Evolutionary conservation across 306 rosid species (phyloP), one percentile per base, ranked within the genome.

Genomic region (Fagus crenata): DNA sequence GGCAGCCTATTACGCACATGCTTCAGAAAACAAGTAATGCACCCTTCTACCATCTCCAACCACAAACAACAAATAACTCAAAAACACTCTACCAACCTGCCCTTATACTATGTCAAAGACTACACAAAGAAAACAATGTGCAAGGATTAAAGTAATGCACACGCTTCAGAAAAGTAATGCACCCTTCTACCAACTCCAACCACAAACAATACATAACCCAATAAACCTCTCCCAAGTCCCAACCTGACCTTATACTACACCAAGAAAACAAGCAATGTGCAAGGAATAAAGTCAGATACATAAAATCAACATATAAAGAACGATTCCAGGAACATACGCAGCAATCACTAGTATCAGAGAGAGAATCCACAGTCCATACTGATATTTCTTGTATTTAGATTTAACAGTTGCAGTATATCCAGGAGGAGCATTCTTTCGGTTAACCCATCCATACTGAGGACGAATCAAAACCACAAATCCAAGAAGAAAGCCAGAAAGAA

Each of bases 401-500:
- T 77, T 84, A 75, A 86, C 87, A n/a, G 80, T 11, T 33, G 79
- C 76, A 68, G 37, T 54, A 46, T 5, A 3, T 55, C 83, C 84
- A 49, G 76, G 49, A 17, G 28, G 68, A 75, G 86, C 63, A 71
- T 78, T 51, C 61, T 69, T 80, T 72, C 80, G 90, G 86, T 81
- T 85, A 78, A 84, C 72, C 92, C 93, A 93, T 75, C 87, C 76
- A 78, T 81, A 93, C 75, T 93, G 97, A 54, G 97, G 98, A 11
- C 97, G 90, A 75, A 91, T 84, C 80, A 93, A 71, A 72, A 88
- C 74, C 77, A 93, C 78, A 65, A 91, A 91, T 18, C 97, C 98
- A 79, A 93, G 93, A 81, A 93, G 90, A 88, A 93, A 91, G 64
- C 97, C 98, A 60, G 97, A 83, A 70, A 88, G 46, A 78, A 93